A percentile compares a stretch with the other conserved stretches of the same genome.
Evolutionary conservation across 495 filamentous ascomycete genomes (phyloP).

Genomic region (Annulohypoxylon stygium): DNA sequence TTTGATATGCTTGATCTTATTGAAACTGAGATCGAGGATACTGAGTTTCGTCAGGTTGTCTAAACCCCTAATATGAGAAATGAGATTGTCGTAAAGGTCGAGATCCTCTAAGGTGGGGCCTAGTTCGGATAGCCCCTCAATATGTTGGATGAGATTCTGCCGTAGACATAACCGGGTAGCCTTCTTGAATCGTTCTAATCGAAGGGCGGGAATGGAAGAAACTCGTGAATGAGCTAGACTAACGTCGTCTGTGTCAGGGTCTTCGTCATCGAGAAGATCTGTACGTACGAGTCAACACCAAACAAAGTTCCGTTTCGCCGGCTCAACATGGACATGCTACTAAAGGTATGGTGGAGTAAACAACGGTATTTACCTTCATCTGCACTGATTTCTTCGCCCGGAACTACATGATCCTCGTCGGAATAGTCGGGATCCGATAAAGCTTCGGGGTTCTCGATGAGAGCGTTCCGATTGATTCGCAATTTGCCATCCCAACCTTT

Average conservation of each 20-base stretch:
- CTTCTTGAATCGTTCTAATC: conserved; percentile 83
- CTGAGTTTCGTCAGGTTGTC: conserved; percentile 80
- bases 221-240: conserved; percentile 90
- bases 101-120: conserved; percentile 79
- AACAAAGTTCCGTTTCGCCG: conserved; percentile 10
- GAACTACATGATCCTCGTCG: conserved; percentile 79
- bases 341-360: not conserved
- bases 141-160: conserved; percentile 87
- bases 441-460: conserved; percentile 80
- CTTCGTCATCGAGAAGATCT: conserved; percentile 70
- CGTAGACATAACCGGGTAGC: conserved; percentile 88
- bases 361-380: conserved; percentile 76
- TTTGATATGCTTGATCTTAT: conserved; percentile 99
- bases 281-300: conserved; percentile 26
- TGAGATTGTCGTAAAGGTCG: conserved; percentile 98
- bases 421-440: conserved; percentile 87
- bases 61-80: conserved; percentile 86
- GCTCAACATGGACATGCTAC: not conserved
- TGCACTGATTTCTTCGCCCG: conserved; percentile 79
- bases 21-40: conserved; percentile 93
- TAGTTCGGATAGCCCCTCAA: conserved; percentile 76
- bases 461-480: conserved; percentile 72
- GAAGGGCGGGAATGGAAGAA: conserved; percentile 79
- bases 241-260: conserved; percentile 77
- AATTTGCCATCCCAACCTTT: conserved; percentile 97